Evolutionary conservation across 148 eudicot species (phyloP).

Genomic region (Diospyros lotus): DNA sequence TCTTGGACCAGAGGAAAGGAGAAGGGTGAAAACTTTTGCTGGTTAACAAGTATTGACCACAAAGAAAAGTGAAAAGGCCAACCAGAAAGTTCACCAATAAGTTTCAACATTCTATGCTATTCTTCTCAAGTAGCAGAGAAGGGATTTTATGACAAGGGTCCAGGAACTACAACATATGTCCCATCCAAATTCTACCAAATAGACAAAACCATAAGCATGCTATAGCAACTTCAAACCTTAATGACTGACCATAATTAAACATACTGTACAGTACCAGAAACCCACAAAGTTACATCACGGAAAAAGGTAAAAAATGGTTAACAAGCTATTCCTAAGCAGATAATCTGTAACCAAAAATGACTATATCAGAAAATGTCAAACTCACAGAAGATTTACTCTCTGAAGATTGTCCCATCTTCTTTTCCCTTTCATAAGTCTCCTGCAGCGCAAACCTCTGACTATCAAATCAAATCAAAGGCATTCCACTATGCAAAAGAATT

Average conservation of each 20-base stretch:
- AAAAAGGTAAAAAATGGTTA: not conserved
- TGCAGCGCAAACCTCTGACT: constrained; percentile 5
- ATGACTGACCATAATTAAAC: not conserved
- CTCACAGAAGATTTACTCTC: constrained; percentile 2
- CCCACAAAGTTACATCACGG: not conserved
- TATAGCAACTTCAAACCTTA: constrained; percentile 4
- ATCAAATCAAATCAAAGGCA: not conserved
- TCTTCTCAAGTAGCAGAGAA: not conserved
- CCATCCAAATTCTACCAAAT: not conserved
- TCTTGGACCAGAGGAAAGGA: not conserved
- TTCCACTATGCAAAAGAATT: not conserved
- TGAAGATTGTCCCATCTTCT: not conserved
- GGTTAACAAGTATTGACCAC: not conserved
- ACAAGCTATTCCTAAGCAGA: not conserved
- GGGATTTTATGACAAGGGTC: no score
- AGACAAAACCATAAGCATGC: not conserved
- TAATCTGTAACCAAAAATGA: not conserved
- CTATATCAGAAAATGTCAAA: not conserved
- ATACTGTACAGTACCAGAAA: not conserved
- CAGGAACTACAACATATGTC: not conserved
- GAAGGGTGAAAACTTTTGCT: not conserved
- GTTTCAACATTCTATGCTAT: not conserved
- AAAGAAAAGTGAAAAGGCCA: no score
- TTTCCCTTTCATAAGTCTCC: not conserved
- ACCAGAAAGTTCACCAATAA: not conserved